These are phyloP conservation scores for Tricholoma sp. DNA, from an alignment of 768 basidiomycete species.

Conservation along the genomic window DNA sequence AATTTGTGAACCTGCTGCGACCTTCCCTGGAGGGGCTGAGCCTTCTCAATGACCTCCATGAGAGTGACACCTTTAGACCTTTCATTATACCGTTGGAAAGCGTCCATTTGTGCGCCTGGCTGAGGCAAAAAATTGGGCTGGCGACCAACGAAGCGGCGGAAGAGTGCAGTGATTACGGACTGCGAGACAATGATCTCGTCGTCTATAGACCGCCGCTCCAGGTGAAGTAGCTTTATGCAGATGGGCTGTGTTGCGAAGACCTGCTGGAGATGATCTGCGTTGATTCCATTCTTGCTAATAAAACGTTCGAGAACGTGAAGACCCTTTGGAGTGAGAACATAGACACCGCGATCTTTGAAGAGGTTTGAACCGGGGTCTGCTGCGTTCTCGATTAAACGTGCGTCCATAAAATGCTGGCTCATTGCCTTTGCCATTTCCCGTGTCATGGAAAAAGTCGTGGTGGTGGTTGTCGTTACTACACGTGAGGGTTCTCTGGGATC, in stretches of 20 bases:
- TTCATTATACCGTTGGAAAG: conserved; percentile 73
- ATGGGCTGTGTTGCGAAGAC: conserved; percentile 93
- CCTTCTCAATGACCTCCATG: conserved; percentile 66
- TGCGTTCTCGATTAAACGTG: conserved; percentile 95
- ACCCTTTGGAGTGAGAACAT: conserved; percentile 94
- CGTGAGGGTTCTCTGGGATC: conserved; percentile 98
- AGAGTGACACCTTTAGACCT: conserved; percentile 70
- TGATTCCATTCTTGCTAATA: conserved; percentile 99
- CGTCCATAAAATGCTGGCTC: conserved; percentile 99
- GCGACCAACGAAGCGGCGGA: conserved; percentile 91
- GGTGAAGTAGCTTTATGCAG: conserved; percentile 94
- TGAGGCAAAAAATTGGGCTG: conserved; percentile 71
- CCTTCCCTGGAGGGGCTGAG: conserved; percentile 48
- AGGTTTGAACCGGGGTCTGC: conserved; percentile 81
- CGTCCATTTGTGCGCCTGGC: conserved; percentile 44
- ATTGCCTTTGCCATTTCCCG: conserved; percentile 99
- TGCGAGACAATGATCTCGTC: conserved; percentile 98
- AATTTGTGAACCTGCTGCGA: conserved; percentile 49
- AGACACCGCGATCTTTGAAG: conserved; percentile 98
- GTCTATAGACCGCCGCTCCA: conserved; percentile 87
- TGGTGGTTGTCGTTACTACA: conserved; percentile 98
- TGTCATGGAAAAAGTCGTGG: conserved; percentile 99
- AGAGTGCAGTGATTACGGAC: conserved; percentile 89
- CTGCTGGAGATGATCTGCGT: conserved; percentile 83
- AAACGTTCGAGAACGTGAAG: conserved; percentile 99